Conservation (phyloP, 1,284 basidiomycete species). For the Microbotryum saponariae region DNA sequence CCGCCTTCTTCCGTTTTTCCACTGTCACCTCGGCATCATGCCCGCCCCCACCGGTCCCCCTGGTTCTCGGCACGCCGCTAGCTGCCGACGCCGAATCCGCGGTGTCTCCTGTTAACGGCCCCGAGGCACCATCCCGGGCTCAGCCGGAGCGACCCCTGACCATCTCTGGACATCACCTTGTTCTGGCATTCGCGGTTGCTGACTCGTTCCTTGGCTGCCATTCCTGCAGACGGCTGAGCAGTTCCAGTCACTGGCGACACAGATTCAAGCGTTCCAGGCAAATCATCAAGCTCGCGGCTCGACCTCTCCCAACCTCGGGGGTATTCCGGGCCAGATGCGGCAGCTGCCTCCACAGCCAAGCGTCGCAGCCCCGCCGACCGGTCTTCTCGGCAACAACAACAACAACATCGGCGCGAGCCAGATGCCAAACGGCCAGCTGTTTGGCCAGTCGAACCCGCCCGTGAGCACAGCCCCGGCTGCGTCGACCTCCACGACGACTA, state of each 20-base stretch:
- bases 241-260: constrained; percentile 12
- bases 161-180: too few relatives aligned
- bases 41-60: too few relatives aligned
- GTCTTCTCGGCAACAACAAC: background rate
- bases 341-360: background rate
- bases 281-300: constrained; percentile 4
- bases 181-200: too few relatives aligned
- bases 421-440: background rate
- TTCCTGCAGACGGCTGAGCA: constrained; percentile 15
- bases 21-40: too few relatives aligned
- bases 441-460: background rate
- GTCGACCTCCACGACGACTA: background rate
- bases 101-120: too few relatives aligned
- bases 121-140: too few relatives aligned
- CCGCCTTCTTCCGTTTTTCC: too few relatives aligned
- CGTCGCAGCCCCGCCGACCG: constrained; percentile 1
- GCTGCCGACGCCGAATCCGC: too few relatives aligned
- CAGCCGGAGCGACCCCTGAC: too few relatives aligned
- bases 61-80: too few relatives aligned
- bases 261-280: constrained; percentile 12
- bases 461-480: background rate
- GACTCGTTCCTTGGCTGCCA: too few relatives aligned
- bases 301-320: background rate
- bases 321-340: background rate
- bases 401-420: constrained; percentile 7